phyloP scores from a whole-genome alignment of 352 stramenopile species.

The Phytopythium ostracodes region DNA sequence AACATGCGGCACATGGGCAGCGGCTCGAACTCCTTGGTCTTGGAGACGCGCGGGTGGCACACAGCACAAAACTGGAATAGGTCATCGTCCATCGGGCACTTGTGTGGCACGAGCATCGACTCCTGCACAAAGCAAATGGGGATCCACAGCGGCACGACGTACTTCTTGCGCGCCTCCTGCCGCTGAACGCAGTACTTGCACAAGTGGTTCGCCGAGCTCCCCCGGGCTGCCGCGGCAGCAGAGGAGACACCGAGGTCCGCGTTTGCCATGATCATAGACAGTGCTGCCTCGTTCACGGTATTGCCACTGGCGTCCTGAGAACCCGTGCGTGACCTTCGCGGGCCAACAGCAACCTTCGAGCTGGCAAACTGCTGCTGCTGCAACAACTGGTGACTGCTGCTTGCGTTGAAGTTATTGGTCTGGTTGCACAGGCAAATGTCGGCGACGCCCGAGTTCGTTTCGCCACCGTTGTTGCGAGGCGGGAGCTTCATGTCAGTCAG shows the following conservation, averaged over 20 bases:
- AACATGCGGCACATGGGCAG: conserved; percentile 81
- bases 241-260: conserved; percentile 30
- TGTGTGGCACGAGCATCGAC: conserved; percentile 66
- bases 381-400: conserved; percentile 4
- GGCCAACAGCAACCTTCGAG: conserved; percentile 21
- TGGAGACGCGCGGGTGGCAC: conserved; percentile 40
- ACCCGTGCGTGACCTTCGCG: conserved; percentile 35
- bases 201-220: conserved; percentile 32
- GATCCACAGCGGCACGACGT: conserved; percentile 76
- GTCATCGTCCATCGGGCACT: conserved; percentile 61
- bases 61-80: conserved; percentile 61
- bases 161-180: conserved; percentile 58
- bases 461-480: conserved; percentile 21
- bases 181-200: conserved; percentile 70
- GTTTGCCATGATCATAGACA: conserved; percentile 1
- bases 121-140: conserved; percentile 82
- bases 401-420: conserved; percentile 11
- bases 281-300: neutral
- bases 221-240: neutral
- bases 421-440: conserved; percentile 43
- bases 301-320: conserved; percentile 30
- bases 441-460: conserved; percentile 11
- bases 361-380: conserved; percentile 14
- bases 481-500: conserved; percentile 55
- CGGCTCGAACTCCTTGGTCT: conserved; percentile 60